phyloP scores from a whole-genome alignment of 2,329 filamentous ascomycete species.

The Westerdykella aurantiaca region DNA sequence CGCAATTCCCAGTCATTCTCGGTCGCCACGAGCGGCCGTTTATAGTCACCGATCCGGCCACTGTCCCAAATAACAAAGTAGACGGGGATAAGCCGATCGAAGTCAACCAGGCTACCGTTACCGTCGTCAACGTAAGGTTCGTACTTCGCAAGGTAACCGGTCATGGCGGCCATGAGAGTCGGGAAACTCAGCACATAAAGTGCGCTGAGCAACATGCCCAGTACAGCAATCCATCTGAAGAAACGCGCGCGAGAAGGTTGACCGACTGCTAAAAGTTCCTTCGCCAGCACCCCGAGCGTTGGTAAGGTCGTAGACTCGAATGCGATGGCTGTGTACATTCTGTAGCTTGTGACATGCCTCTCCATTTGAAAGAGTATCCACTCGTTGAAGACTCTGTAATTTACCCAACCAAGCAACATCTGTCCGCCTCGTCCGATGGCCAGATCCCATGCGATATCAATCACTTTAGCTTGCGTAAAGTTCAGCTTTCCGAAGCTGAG shows the following conservation, averaged over 20 bases:
- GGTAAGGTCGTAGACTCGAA: slow-evolving; percentile 24
- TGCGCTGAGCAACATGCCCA: slow-evolving; percentile 27
- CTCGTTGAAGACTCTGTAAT: slow-evolving; percentile 36
- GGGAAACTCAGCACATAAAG: slow-evolving; percentile 34
- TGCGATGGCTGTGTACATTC: slow-evolving; percentile 24
- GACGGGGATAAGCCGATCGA: slow-evolving; percentile 12
- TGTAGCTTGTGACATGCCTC: slow-evolving; percentile 24
- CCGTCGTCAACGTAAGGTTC: slow-evolving; percentile 24
- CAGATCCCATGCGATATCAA: slow-evolving; percentile 38
- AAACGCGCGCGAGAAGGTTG: slow-evolving; percentile 18
- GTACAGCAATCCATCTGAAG: slow-evolving; percentile 30
- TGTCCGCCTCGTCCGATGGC: slow-evolving; percentile 33
- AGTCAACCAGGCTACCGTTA: slow-evolving; percentile 22
- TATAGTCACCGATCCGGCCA: slow-evolving; percentile 13
- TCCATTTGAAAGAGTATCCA: slow-evolving; percentile 35
- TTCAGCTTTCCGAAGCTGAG: slow-evolving; percentile 27
- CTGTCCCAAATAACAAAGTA: slow-evolving; percentile 14
- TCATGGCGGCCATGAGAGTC: slow-evolving; percentile 37
- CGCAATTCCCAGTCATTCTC: slow-evolving; percentile 7
- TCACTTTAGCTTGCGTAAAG: slow-evolving; percentile 34
- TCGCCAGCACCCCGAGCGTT: slow-evolving; percentile 28
- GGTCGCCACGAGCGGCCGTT: slow-evolving; percentile 10
- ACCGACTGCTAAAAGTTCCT: slow-evolving; percentile 23
- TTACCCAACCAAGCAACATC: slow-evolving; percentile 26
- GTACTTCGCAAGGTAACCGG: slow-evolving; percentile 34